These are phyloP conservation scores for Fusarium ambrosium DNA, from an alignment of 2,329 filamentous ascomycete genomes.

Conservation along the genomic window DNA sequence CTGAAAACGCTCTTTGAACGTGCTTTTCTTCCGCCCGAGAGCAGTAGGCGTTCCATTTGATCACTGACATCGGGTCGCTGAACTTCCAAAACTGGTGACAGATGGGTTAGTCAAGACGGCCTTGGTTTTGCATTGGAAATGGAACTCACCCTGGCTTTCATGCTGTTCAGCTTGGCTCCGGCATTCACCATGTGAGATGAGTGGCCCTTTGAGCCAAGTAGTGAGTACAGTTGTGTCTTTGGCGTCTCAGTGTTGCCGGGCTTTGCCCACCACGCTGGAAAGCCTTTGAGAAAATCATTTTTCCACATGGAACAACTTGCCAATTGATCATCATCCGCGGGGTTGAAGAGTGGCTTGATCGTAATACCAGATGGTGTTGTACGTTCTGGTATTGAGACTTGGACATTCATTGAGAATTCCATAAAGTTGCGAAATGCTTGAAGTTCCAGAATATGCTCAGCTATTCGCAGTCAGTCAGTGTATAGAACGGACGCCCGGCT, in stretches of 20 bases:
- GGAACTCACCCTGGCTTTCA: background rate
- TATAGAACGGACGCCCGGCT: background rate
- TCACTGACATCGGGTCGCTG: background rate
- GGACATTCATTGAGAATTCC: background rate
- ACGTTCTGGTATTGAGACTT: too few species aligned
- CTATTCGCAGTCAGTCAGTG: background rate
- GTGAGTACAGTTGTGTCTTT: background rate
- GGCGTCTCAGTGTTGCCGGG: background rate
- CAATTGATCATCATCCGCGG: too few species aligned
- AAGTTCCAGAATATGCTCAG: slow-evolving; percentile 14
- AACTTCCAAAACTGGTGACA: background rate
- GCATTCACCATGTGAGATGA: background rate
- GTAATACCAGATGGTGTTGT: too few species aligned
- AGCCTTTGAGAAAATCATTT: too few species aligned
- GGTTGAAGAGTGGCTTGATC: too few species aligned
- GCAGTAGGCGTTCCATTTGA: background rate
- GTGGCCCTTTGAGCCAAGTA: background rate
- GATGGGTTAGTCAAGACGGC: background rate
- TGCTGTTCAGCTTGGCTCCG: background rate
- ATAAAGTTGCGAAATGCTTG: slow-evolving; percentile 5
- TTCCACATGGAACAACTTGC: too few species aligned
- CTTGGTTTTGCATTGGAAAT: background rate
- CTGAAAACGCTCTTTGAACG: background rate
- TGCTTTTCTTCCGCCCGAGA: background rate
- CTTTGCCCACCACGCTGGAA: too few species aligned